Conservation (phyloP, 75 land plant species). For the Cryptomeria japonica region DNA sequence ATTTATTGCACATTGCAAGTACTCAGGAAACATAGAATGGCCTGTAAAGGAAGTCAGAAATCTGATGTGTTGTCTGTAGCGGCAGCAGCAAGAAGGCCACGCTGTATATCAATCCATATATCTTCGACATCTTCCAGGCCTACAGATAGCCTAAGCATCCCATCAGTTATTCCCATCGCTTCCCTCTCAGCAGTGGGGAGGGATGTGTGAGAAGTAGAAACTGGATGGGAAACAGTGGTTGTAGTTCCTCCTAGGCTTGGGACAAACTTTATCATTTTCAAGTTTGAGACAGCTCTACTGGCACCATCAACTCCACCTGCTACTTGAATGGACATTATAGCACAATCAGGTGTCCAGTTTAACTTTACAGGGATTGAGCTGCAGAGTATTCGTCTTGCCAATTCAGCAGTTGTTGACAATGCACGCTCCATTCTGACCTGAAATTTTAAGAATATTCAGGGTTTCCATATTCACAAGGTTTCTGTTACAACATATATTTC, state of each 20-base stretch:
- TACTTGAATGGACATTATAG: constrained; percentile 21
- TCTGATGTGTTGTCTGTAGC: neutral
- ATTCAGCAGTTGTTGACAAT: constrained; percentile 14
- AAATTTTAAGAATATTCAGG: neutral
- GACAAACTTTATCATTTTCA: constrained; percentile 12
- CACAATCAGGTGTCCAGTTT: constrained; percentile 13
- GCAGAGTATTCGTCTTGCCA: neutral
- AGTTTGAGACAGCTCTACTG: constrained; percentile 14
- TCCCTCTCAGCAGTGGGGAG: constrained; percentile 6
- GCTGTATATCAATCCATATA: constrained; percentile 23
- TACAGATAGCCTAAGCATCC: constrained; percentile 22
- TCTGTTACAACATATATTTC: neutral
- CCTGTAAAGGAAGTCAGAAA: neutral
- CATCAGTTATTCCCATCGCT: constrained; percentile 24
- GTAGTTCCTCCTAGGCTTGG: constrained; percentile 30
- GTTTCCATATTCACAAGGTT: neutral
- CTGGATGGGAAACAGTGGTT: constrained; percentile 30
- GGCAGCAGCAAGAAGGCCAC: constrained; percentile 18
- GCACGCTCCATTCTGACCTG: constrained; percentile 33
- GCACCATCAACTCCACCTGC: constrained; percentile 24
- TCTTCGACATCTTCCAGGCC: constrained; percentile 29
- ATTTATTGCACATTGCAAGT: too few species aligned
- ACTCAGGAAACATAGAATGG: neutral
- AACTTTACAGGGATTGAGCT: constrained; percentile 4
- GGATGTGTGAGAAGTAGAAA: constrained; percentile 21